Base-by-base conservation (phyloP, 2,329 filamentous ascomycete species). In the Mollisiaceae sp. region DNA sequence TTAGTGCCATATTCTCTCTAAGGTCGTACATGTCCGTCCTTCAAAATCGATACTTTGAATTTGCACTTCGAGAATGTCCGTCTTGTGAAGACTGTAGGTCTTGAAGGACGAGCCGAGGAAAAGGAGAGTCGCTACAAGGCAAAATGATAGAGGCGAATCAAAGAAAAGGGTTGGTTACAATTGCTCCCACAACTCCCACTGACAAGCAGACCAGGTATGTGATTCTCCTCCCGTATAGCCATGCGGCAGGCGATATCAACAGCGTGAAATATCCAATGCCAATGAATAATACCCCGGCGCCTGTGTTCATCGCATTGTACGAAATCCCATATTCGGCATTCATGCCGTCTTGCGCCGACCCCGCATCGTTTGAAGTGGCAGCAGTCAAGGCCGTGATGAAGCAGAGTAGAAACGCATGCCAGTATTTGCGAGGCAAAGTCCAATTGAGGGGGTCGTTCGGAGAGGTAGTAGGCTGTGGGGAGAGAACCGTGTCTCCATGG, bases 211-310 rank as follows among this genome's bases (percentile, higher is more conserved):
- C 75, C 55, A 87, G 74, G 69, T 86, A 87, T n/a, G 82, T 77
- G 56, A 85, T 79, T 9, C 83, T 80, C 9, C 84, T 80, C 52
- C 85, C 85, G 70, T 86, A 86, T 0, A 86, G 75, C 72, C 82
- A 83, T 1, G 84, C 82, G 22, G 81, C 79, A 0, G 85, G 83
- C 20, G 82, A 83, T 39, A 83, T 80, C 15, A 86, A 77, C 57
- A 86, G 73, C 1, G 82, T 83, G 77, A 82, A 85, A 70, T 85
- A 85, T 5, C 85, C 85, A 61, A 87, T 86, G 2, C 80, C 82
- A 39, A 84, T 71, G 70, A 86, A 86, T 57, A 86, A 73, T 1
- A 87, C 82, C 27, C 84, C 85, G 0, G 84, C 84, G n/a, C 82
- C 84, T 4, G 82, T 85, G 61, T 87, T 86, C 75, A 85, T 84